Conservation (phyloP, 78 protist species). For the Dictyostelium capitatum region DNA sequence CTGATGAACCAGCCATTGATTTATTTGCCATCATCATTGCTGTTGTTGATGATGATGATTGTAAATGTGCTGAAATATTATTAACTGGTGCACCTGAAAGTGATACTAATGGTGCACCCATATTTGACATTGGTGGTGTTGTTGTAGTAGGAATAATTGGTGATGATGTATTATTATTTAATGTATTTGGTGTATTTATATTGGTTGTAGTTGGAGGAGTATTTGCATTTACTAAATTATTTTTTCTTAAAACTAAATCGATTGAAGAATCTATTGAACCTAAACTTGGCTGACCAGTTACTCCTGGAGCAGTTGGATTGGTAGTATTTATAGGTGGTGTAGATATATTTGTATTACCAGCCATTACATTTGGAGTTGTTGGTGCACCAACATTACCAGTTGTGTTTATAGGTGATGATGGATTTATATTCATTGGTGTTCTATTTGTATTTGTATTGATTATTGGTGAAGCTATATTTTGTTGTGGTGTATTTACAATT, state of each 20-base stretch:
- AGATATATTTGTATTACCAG: neutral
- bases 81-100: neutral
- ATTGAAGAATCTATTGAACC: constrained; percentile 57
- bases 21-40: neutral
- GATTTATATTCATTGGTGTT: neutral
- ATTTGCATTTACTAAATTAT: neutral
- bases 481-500: neutral
- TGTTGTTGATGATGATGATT: neutral
- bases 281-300: neutral
- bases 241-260: constrained; percentile 46
- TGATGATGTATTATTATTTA: neutral
- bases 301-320: neutral
- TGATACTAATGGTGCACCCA: neutral
- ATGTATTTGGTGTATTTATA: neutral
- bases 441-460: neutral
- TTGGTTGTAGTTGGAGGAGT: constrained; percentile 23
- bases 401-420: constrained; percentile 13
- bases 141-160: neutral
- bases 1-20: neutral
- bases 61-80: neutral
- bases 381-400: neutral
- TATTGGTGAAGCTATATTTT: neutral
- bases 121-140: constrained; percentile 1
- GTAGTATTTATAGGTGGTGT: neutral
- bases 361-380: neutral